Conservation (phyloP, 75 land plant genomes). For the Pinus taeda region DNA sequence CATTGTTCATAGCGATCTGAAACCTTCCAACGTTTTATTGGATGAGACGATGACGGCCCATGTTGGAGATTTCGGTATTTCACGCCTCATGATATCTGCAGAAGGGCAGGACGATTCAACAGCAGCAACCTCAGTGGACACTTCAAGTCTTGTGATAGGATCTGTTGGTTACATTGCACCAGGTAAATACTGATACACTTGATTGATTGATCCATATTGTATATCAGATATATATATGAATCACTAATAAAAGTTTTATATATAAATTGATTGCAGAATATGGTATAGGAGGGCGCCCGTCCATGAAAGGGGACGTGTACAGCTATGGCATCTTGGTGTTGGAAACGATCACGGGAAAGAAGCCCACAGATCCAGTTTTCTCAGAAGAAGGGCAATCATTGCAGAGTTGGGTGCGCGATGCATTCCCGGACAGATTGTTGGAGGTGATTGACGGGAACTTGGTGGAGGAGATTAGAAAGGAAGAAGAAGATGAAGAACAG, state of each 20-base stretch:
- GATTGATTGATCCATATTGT: too few relatives aligned
- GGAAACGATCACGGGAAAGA: constrained; percentile 46
- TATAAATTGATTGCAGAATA: too few relatives aligned
- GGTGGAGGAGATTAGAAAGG: constrained; percentile 12
- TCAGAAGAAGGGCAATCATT: neutral
- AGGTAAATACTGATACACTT: too few relatives aligned
- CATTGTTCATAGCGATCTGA: neutral
- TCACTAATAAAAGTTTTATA: too few relatives aligned
- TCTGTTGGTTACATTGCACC: too few relatives aligned
- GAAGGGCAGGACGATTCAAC: too few relatives aligned
- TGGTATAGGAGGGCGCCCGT: too few relatives aligned
- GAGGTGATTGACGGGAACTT: neutral
- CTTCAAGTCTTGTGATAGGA: neutral
- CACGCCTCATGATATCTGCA: neutral
- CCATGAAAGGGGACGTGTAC: constrained; percentile 52
- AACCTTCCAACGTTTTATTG: neutral
- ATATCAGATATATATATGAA: too few relatives aligned
- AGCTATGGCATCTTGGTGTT: constrained; percentile 52
- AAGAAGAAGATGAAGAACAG: neutral
- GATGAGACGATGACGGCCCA: neutral
- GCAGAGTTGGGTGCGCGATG: neutral
- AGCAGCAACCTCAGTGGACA: neutral
- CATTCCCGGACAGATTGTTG: neutral
- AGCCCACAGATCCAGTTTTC: constrained; percentile 38
- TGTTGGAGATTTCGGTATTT: neutral